A percentile compares a stretch with the other conserved stretches of the same genome.
These are phyloP conservation scores for Starmera dryadoides DNA, from an alignment of 805 yeast species.

Conservation along the genomic window DNA sequence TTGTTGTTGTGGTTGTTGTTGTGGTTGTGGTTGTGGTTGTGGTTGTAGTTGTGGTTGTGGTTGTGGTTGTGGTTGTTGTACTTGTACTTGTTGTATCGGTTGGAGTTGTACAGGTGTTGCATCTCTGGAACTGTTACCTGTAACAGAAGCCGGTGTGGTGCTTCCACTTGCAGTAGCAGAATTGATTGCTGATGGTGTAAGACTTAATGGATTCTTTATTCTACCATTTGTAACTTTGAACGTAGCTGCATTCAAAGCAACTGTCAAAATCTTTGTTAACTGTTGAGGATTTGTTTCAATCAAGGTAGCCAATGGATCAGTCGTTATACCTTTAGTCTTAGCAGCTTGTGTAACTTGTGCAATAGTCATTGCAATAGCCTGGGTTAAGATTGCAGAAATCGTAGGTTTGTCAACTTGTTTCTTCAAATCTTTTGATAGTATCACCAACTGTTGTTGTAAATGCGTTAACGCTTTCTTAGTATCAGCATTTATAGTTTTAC, in stretches of 20 bases:
- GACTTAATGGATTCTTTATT: slow-evolving; percentile 32
- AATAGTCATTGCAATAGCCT: slow-evolving; percentile 88
- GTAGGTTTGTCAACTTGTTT: slow-evolving; percentile 73
- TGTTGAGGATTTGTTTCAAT: slow-evolving; percentile 80
- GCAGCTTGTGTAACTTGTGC: slow-evolving; percentile 88
- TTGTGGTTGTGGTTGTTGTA: neutral
- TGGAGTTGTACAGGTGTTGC: neutral
- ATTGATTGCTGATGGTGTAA: slow-evolving; percentile 17
- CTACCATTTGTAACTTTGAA: slow-evolving; percentile 50
- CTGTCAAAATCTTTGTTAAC: slow-evolving; percentile 68
- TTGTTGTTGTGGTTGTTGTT: neutral
- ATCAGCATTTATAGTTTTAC: slow-evolving; percentile 27
- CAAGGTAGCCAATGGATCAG: slow-evolving; percentile 69
- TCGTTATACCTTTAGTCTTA: slow-evolving; percentile 72
- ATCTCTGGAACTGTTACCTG: no score
- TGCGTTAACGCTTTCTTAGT: slow-evolving; percentile 64
- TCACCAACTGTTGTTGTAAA: slow-evolving; percentile 78
- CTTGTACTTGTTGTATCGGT: neutral
- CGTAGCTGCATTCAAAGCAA: slow-evolving; percentile 76
- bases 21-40: neutral
- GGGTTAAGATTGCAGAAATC: slow-evolving; percentile 79
- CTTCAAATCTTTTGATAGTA: slow-evolving; percentile 63
- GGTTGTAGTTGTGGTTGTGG: neutral
- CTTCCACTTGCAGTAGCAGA: slow-evolving; percentile 6
- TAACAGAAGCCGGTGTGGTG: neutral